Conservation (phyloP, 2,329 filamentous ascomycete genomes). For the Chaetomiaceae sp. region DNA sequence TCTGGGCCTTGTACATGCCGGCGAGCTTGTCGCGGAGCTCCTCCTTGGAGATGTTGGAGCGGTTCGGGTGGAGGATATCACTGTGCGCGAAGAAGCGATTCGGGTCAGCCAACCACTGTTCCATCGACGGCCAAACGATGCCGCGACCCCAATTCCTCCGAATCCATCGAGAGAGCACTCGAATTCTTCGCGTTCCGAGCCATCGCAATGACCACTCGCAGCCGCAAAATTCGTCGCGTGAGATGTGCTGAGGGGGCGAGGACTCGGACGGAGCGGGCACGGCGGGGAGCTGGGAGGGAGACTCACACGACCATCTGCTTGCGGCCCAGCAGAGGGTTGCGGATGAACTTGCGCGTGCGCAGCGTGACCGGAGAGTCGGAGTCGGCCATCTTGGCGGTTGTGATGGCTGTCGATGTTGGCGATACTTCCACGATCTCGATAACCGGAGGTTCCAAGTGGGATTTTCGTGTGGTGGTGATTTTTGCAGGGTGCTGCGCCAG, state of each 20-base stretch:
- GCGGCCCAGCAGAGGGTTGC: constrained; percentile 96
- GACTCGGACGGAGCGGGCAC: constrained; percentile 6
- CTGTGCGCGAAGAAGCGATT: constrained; percentile 43
- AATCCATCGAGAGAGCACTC: neutral
- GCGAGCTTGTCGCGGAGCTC: constrained; percentile 94
- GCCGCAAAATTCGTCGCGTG: neutral
- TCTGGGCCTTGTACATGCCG: constrained; percentile 95
- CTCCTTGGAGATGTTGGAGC: constrained; percentile 98
- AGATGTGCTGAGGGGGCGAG: neutral
- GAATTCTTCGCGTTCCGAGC: neutral
- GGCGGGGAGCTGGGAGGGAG: constrained; percentile 21
- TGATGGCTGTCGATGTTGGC: constrained; percentile 26
- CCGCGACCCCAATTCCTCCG: neutral
- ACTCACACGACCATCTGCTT: constrained; percentile 99
- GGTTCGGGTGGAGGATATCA: constrained; percentile 99
- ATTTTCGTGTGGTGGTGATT: constrained; percentile 25
- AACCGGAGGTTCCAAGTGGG: constrained; percentile 18
- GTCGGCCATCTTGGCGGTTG: constrained; percentile 72
- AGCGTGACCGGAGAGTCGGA: constrained; percentile 71
- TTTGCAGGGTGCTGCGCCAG: constrained; percentile 23
- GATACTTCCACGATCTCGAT: constrained; percentile 25
- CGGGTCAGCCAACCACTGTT: constrained; percentile 21
- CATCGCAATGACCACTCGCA: neutral
- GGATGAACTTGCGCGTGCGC: constrained; percentile 99
- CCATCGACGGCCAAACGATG: constrained; percentile 8